Percentiles rank a stretch among this genome's conserved stretches.
phyloP scores from a whole-genome alignment of 1,139 yeast species.

The Saccharomyces hybrid region DNA sequence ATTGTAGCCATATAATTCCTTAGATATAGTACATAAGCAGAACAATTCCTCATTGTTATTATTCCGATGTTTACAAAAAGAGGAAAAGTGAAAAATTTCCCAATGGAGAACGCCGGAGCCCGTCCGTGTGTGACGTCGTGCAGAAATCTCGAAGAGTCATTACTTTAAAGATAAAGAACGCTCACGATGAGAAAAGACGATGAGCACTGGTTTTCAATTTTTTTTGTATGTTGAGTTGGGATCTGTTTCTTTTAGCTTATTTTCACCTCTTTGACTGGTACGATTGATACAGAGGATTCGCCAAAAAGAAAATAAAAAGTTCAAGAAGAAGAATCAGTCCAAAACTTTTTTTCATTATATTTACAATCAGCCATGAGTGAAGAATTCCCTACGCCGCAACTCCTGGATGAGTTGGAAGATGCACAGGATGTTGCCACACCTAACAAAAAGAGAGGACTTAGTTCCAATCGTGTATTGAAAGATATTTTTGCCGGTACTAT shows the following conservation, averaged over 20 bases:
- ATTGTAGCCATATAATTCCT: conserved; percentile 8
- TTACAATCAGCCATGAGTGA: conserved; percentile 8
- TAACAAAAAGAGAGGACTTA: not conserved
- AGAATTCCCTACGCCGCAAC: conserved; percentile 10
- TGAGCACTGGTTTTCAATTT: not conserved
- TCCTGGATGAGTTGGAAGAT: conserved; percentile 7
- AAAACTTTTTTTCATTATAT: not conserved
- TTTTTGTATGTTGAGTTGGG: not conserved
- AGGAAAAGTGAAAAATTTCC: not conserved
- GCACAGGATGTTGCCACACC: conserved; percentile 5
- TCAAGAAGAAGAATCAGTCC: not conserved
- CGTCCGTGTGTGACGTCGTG: not conserved
- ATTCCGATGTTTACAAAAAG: not conserved
- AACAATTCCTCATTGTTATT: not conserved
- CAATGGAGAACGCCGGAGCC: not conserved
- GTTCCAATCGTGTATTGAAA: conserved; percentile 13
- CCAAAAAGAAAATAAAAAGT: not conserved
- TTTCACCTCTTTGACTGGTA: not conserved
- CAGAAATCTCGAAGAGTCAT: not conserved
- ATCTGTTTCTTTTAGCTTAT: not conserved
- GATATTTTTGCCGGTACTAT: conserved; percentile 81
- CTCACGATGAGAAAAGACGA: not conserved
- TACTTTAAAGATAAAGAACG: not conserved
- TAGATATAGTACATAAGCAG: not conserved
- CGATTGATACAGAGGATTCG: not conserved